Evolutionary conservation across 805 yeast genomes (phyloP).

Genomic region (Candida corydali): DNA sequence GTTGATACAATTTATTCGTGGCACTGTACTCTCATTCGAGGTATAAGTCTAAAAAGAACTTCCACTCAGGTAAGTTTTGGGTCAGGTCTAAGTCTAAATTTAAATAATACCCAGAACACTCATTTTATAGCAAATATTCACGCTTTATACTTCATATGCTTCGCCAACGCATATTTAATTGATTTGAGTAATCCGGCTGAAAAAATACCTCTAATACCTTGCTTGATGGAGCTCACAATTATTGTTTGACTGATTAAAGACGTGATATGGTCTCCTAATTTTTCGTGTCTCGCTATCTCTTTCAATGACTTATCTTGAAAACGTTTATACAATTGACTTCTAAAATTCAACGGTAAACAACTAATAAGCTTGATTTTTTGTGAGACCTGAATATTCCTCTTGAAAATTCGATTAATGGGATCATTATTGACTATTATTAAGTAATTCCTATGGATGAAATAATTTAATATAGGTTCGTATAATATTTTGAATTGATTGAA

Average conservation of each 20-base stretch:
- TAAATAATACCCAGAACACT: too few species aligned
- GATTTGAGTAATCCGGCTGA: constrained; percentile 82
- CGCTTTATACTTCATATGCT: constrained; percentile 32
- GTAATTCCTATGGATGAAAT: constrained; percentile 18
- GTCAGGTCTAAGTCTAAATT: too few species aligned
- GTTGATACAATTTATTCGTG: too few species aligned
- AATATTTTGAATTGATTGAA: constrained; percentile 61
- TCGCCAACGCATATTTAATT: constrained; percentile 71
- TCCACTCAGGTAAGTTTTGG: too few species aligned
- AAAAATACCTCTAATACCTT: constrained; percentile 75
- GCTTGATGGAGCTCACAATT: constrained; percentile 64
- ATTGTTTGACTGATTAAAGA: constrained; percentile 42
- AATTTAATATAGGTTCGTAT: constrained; percentile 57
- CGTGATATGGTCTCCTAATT: constrained; percentile 19
- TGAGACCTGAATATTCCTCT: constrained; percentile 11
- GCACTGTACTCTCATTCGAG: too few species aligned
- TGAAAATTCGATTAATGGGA: constrained; percentile 11
- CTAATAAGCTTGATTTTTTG: constrained; percentile 25
- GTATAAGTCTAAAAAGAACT: too few species aligned
- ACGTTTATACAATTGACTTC: constrained; percentile 32
- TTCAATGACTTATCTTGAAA: constrained; percentile 26
- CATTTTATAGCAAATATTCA: too few species aligned
- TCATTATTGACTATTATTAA: constrained; percentile 14
- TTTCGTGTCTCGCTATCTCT: constrained; percentile 40
- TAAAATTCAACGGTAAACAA: constrained; percentile 48